These are phyloP conservation scores for Detonula confervacea DNA, from an alignment of 352 stramenopile genomes.

Conservation along the genomic window DNA sequence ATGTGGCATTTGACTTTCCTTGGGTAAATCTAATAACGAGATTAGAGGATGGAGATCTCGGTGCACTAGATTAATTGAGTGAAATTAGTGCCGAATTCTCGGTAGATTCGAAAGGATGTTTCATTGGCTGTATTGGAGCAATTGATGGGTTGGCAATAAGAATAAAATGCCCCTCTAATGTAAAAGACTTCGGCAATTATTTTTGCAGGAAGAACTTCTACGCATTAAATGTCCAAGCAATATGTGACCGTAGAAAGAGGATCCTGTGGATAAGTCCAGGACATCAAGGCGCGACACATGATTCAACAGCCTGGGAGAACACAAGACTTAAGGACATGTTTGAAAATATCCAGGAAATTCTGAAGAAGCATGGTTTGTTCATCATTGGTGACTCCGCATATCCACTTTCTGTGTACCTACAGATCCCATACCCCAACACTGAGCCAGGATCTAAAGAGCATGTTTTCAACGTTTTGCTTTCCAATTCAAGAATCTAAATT, in stretches of 20 bases:
- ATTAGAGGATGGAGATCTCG: not conserved
- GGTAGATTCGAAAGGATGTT: no score
- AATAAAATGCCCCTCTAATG: not conserved
- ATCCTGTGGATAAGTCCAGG: slow-evolving; percentile 18
- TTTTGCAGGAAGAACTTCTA: not conserved
- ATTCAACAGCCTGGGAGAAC: slow-evolving; percentile 30
- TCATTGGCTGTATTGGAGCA: not conserved
- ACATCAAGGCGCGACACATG: slow-evolving; percentile 14
- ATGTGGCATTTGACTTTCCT: no score
- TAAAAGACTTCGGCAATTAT: not conserved
- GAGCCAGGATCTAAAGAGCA: slow-evolving; percentile 1
- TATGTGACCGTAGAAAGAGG: slow-evolving; percentile 30
- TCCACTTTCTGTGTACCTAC: not conserved
- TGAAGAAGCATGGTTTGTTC: slow-evolving; percentile 25
- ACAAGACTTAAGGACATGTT: slow-evolving; percentile 10
- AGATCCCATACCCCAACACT: slow-evolving; percentile 17
- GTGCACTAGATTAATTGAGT: not conserved
- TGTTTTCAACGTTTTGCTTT: slow-evolving; percentile 39
- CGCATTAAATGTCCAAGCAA: not conserved
- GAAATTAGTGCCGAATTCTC: not conserved
- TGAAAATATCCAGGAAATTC: not conserved
- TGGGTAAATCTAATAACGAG: not conserved
- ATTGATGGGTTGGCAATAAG: not conserved
- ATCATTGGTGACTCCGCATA: slow-evolving; percentile 49
- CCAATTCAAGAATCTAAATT: slow-evolving; percentile 24